phyloP scores from a whole-genome alignment of 176 grass and related monocot genomes.

The Leersia perrieri region DNA sequence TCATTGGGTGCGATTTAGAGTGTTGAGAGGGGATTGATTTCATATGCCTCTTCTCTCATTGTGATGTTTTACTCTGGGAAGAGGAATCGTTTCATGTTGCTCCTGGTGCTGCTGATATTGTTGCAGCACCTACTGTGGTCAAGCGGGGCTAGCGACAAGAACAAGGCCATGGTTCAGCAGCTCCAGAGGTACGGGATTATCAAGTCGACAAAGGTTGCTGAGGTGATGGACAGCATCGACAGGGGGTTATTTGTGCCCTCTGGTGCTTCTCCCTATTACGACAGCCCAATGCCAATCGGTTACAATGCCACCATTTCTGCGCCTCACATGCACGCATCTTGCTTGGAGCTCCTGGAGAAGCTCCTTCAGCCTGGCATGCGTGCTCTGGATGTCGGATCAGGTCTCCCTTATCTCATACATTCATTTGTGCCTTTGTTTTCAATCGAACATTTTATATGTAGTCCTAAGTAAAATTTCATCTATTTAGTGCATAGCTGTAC shows the following conservation, averaged over 20 bases:
- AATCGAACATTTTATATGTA: not conserved
- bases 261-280: slow-evolving; percentile 44
- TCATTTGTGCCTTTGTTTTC: not conserved
- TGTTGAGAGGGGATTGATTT: not conserved
- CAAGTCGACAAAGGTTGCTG: slow-evolving; percentile 43
- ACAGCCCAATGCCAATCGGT: slow-evolving; percentile 71
- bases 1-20: not conserved
- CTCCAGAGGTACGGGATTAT: slow-evolving; percentile 55
- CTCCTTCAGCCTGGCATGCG: slow-evolving; percentile 75
- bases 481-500: not conserved
- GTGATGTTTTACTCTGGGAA: not conserved
- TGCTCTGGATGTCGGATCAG: slow-evolving; percentile 79
- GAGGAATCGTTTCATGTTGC: not conserved
- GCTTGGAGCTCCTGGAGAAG: slow-evolving; percentile 64
- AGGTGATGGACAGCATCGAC: slow-evolving; percentile 63
- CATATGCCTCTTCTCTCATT: not conserved
- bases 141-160: slow-evolving; percentile 51
- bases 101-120: slow-evolving; percentile 4
- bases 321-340: slow-evolving; percentile 81
- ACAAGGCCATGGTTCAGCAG: slow-evolving; percentile 71
- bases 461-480: not conserved
- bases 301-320: slow-evolving; percentile 80
- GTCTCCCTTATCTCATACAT: slow-evolving; percentile 26
- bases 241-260: slow-evolving; percentile 64
- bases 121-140: slow-evolving; percentile 48